phyloP scores from a whole-genome alignment of 352 stramenopile genomes.

The Phytophthora niederhauseri region DNA sequence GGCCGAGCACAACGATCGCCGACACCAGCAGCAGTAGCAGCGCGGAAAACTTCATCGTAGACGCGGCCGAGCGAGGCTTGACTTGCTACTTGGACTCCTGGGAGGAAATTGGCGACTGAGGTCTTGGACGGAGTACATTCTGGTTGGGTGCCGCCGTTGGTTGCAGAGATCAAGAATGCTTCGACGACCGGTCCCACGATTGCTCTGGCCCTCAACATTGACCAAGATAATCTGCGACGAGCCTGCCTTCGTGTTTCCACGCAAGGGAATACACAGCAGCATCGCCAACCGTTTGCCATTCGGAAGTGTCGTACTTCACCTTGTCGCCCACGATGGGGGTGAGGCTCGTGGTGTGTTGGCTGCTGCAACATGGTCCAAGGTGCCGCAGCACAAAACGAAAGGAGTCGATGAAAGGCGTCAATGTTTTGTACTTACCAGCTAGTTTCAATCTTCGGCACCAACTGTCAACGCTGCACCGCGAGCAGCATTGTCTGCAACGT shows the following conservation, averaged over 20 bases:
- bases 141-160: slow-evolving; percentile 1
- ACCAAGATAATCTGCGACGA: background rate
- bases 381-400: background rate
- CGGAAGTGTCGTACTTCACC: background rate
- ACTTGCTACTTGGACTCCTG: slow-evolving; percentile 7
- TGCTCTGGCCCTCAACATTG: background rate
- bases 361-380: too few relatives aligned
- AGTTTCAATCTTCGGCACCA: background rate
- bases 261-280: background rate
- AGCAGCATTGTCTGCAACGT: slow-evolving; percentile 63
- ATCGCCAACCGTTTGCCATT: background rate
- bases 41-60: slow-evolving; percentile 21
- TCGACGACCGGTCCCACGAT: background rate
- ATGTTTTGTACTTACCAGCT: background rate
- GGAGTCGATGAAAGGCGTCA: background rate
- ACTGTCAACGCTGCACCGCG: slow-evolving; percentile 35
- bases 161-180: background rate
- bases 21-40: slow-evolving; percentile 24
- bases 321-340: background rate
- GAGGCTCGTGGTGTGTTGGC: background rate
- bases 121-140: background rate
- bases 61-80: background rate
- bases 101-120: slow-evolving; percentile 28
- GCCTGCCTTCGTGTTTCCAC: background rate
- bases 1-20: slow-evolving; percentile 4